phyloP scores from a whole-genome alignment of 108 stramenopile species.

The Skeletonema menzelii region DNA sequence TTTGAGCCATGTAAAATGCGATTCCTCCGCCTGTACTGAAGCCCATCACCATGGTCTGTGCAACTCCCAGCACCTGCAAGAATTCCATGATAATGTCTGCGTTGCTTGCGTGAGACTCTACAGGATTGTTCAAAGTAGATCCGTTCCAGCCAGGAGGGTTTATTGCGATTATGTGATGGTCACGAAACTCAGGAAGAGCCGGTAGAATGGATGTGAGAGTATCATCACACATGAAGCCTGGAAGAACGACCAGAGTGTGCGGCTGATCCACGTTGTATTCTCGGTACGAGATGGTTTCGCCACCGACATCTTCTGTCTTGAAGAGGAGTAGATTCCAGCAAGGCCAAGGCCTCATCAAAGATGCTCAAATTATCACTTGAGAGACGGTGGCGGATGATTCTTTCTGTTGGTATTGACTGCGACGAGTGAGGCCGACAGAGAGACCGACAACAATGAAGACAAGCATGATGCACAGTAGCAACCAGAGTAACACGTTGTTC shows the following conservation, averaged over 20 bases:
- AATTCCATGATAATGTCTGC: conserved; percentile 24
- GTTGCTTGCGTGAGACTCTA: conserved; percentile 22
- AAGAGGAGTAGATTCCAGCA: conserved; percentile 15
- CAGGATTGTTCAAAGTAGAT: conserved; percentile 15
- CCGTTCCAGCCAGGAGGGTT: conserved; percentile 33
- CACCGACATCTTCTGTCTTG: conserved; percentile 6
- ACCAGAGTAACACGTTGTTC: neutral
- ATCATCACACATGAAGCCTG: conserved; percentile 29
- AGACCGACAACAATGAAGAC: conserved; percentile 4
- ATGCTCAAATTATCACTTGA: conserved; percentile 7
- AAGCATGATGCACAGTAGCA: neutral
- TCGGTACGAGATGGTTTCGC: conserved; percentile 25
- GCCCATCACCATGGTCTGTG: conserved; percentile 22
- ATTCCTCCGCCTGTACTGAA: conserved; percentile 28
- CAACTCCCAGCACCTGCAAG: conserved; percentile 4
- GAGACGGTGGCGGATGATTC: neutral
- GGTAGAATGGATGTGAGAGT: conserved; percentile 8
- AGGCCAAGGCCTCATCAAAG: conserved; percentile 5
- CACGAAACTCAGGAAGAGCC: conserved; percentile 15
- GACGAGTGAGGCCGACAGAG: conserved; percentile 13
- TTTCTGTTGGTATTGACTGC: neutral
- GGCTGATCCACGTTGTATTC: conserved; percentile 19
- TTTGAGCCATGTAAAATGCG: conserved; percentile 17
- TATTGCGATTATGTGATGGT: conserved; percentile 28
- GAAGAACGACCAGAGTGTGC: conserved; percentile 20